phyloP scores from a whole-genome alignment of 1,284 basidiomycete species.

The Rhodofomes roseus region DNA sequence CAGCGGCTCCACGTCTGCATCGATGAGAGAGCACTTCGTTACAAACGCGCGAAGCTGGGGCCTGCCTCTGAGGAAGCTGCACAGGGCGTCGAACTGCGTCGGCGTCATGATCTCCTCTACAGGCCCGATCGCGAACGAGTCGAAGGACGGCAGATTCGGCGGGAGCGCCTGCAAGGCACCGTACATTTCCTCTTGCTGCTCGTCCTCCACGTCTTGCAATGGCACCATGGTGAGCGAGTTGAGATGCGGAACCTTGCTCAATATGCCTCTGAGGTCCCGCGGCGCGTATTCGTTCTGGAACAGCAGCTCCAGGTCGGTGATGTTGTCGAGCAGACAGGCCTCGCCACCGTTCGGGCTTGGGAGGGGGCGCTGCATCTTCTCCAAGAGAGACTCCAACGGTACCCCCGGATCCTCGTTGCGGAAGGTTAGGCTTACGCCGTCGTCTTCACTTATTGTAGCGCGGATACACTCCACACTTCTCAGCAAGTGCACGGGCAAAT shows the following conservation, averaged over 20 bases:
- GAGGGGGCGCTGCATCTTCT: not conserved
- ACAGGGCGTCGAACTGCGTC: not conserved
- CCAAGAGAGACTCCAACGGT: not conserved
- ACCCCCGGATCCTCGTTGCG: not conserved
- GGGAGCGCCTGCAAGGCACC: not conserved
- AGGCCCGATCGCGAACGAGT: not conserved
- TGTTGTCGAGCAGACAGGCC: not conserved
- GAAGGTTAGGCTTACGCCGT: too few species aligned
- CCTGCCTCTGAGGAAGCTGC: not conserved
- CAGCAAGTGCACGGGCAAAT: not conserved
- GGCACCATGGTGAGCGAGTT: not conserved
- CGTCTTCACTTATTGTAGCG: not conserved
- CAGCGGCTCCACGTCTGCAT: not conserved
- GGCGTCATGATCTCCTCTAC: not conserved
- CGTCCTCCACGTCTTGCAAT: not conserved
- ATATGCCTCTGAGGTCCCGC: not conserved
- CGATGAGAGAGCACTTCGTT: not conserved
- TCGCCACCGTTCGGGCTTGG: not conserved
- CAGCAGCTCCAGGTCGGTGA: not conserved
- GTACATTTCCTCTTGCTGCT: not conserved
- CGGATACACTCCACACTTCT: not conserved
- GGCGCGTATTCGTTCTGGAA: not conserved
- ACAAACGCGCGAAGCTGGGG: not conserved
- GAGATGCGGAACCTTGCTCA: not conserved
- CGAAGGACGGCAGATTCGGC: not conserved